Conservation (phyloP, 1,284 basidiomycete genomes). For the Dichomitus squalens region DNA sequence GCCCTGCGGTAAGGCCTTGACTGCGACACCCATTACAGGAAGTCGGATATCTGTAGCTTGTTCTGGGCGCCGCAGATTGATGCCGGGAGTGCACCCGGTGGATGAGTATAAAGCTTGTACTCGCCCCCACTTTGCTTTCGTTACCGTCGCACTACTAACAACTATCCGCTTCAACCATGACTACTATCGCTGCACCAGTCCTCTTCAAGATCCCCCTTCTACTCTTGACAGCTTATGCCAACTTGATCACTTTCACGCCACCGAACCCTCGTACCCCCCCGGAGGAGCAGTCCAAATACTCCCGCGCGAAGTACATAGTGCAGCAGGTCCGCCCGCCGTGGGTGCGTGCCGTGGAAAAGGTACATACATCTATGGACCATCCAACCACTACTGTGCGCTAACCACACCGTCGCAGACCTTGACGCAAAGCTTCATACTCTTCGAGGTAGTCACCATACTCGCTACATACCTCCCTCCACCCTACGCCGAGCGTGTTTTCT, state of each 20-base stretch:
- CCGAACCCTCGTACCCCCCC: slow-evolving; percentile 16
- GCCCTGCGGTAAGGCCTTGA: neutral
- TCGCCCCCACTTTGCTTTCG: neutral
- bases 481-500: slow-evolving; percentile 1
- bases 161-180: neutral
- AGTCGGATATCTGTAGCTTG: too few species aligned
- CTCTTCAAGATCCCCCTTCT: slow-evolving; percentile 17
- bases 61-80: neutral
- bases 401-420: slow-evolving; percentile 7
- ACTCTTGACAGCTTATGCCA: slow-evolving; percentile 15
- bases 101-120: neutral
- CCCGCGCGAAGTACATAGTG: slow-evolving; percentile 16
- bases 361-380: neutral
- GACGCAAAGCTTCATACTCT: slow-evolving; percentile 14
- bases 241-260: slow-evolving; percentile 20
- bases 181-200: neutral
- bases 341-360: slow-evolving; percentile 20
- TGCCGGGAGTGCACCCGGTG: neutral
- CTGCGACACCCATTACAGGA: neutral
- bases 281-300: slow-evolving; percentile 18
- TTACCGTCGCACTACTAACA: neutral
- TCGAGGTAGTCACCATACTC: slow-evolving; percentile 18
- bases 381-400: neutral
- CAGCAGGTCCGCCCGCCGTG: slow-evolving; percentile 19
- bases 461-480: slow-evolving; percentile 5